Conservation (phyloP, 129 eudicot species). For the Flaveria brownii region DNA sequence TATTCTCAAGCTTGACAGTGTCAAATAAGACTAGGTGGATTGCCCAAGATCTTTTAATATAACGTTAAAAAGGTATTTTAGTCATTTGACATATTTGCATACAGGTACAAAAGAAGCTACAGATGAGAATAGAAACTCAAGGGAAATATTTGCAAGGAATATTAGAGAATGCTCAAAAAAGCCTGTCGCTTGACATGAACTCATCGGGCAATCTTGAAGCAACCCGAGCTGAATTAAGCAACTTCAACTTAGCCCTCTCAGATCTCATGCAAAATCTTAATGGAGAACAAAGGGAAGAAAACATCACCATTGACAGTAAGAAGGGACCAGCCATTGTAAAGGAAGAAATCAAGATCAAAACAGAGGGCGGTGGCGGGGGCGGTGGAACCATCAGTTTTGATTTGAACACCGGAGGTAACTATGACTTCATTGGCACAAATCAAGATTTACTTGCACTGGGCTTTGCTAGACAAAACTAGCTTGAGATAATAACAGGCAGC, state of each 20-base stretch:
- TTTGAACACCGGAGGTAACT: constrained; percentile 69
- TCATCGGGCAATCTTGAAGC: constrained; percentile 56
- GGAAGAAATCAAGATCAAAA: constrained; percentile 48
- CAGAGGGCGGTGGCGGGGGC: constrained; percentile 46
- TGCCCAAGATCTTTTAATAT: background rate
- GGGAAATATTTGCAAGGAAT: constrained; percentile 93
- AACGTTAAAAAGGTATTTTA: background rate
- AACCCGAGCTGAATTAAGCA: constrained; percentile 53
- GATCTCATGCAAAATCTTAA: constrained; percentile 71
- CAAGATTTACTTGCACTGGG: constrained; percentile 49
- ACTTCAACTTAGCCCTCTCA: constrained; percentile 72
- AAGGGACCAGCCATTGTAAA: constrained; percentile 31
- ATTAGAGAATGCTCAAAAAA: constrained; percentile 78
- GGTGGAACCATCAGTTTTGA: constrained; percentile 65
- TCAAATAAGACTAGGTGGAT: background rate
- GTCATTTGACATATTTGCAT: background rate
- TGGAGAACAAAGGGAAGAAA: constrained; percentile 41
- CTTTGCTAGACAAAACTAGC: constrained; percentile 46
- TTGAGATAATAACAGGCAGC: constrained; percentile 14
- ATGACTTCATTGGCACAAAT: constrained; percentile 66
- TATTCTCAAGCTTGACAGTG: background rate
- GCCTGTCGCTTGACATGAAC: constrained; percentile 68
- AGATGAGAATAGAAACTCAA: constrained; percentile 94
- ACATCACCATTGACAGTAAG: constrained; percentile 17
- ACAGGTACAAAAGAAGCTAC: constrained; percentile 85